Conservation (phyloP, 2,329 filamentous ascomycete species). For the Trichoderma pleuroti region DNA sequence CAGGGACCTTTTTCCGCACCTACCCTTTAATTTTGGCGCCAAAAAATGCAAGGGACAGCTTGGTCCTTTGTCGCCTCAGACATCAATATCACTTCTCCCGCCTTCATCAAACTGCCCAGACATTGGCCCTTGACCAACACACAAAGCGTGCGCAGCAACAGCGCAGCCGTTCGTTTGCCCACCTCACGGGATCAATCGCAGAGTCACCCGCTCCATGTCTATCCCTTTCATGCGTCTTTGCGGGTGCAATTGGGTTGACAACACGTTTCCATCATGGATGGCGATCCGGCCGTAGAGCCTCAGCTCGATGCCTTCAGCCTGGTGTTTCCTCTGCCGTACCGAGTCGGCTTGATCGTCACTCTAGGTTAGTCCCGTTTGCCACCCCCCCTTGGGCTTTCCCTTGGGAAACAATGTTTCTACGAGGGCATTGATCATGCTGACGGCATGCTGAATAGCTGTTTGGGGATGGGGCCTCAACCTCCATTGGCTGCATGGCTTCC, state of each 20-base stretch:
- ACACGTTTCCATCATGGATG: slow-evolving; percentile 55
- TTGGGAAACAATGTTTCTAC: background rate
- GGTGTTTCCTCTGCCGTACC: slow-evolving; percentile 82
- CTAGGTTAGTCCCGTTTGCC: slow-evolving; percentile 58
- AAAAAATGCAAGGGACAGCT: slow-evolving; percentile 10
- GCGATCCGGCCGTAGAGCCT: slow-evolving; percentile 66
- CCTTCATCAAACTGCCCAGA: background rate
- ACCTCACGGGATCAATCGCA: background rate
- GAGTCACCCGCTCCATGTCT: background rate
- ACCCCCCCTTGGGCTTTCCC: background rate
- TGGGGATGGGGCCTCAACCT: slow-evolving; percentile 96
- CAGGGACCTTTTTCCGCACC: slow-evolving; percentile 8
- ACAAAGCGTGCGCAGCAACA: slow-evolving; percentile 1
- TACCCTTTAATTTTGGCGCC: background rate
- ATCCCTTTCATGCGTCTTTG: background rate
- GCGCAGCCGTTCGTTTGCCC: background rate
- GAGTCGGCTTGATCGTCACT: slow-evolving; percentile 80
- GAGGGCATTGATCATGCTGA: background rate
- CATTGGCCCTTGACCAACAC: background rate
- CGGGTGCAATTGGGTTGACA: slow-evolving; percentile 12
- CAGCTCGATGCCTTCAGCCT: slow-evolving; percentile 82
- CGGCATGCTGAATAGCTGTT: slow-evolving; percentile 59
- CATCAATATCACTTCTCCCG: background rate
- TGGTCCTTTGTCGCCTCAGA: slow-evolving; percentile 3
- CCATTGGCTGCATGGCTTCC: slow-evolving; percentile 73